These are phyloP conservation scores for Fonsecaea erecta DNA, from an alignment of 2,329 filamentous ascomycete genomes.

Conservation along the genomic window DNA sequence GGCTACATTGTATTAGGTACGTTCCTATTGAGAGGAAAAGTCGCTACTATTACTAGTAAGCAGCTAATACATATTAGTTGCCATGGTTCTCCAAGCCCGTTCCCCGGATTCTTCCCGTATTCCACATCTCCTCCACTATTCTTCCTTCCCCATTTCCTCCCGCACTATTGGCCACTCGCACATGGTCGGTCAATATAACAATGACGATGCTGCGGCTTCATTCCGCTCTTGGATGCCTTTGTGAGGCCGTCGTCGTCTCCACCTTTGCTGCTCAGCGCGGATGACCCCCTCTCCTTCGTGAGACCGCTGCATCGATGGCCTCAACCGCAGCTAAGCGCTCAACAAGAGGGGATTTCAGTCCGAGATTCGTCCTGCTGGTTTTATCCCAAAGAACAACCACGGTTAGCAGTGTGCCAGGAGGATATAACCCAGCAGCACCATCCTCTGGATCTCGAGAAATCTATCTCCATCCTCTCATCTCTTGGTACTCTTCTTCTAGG, in stretches of 20 bases:
- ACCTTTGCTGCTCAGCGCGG: not conserved
- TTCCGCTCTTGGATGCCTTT: not conserved
- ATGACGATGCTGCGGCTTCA: not conserved
- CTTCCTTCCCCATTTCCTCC: not conserved
- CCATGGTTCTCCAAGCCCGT: no score
- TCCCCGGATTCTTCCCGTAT: not conserved
- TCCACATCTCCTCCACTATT: not conserved
- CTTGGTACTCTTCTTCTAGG: not conserved
- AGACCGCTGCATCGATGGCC: not conserved
- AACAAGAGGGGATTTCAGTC: not conserved
- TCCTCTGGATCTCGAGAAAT: not conserved
- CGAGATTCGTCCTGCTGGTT: conserved; percentile 19
- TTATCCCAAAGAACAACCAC: not conserved
- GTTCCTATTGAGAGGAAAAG: no score
- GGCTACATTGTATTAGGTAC: no score
- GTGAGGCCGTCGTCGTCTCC: not conserved
- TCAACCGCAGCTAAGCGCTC: conserved; percentile 21
- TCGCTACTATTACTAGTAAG: no score
- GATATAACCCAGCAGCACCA: conserved; percentile 13
- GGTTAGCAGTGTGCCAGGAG: not conserved
- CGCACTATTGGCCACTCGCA: not conserved
- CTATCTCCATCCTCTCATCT: not conserved
- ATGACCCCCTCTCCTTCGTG: conserved; percentile 8
- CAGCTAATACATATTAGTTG: no score
- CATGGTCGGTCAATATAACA: not conserved